Percentiles rank a stretch among this genome's conserved stretches.
phyloP scores from a whole-genome alignment of 495 filamentous ascomycete species.

The Polyplosphaeria fusca region DNA sequence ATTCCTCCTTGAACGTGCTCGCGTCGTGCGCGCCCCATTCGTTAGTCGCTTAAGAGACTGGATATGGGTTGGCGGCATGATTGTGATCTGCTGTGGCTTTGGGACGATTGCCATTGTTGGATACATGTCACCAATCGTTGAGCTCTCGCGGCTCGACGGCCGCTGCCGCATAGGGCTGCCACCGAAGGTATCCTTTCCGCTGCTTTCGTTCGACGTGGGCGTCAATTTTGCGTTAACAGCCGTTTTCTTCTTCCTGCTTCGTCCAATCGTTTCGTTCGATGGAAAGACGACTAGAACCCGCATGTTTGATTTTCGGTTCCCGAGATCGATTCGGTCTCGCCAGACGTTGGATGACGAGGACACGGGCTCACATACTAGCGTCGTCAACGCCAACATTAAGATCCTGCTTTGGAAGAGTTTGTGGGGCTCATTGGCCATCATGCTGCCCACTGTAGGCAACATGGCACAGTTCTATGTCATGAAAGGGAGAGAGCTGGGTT shows the following conservation, averaged over 20 bases:
- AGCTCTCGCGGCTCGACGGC: slow-evolving; percentile 29
- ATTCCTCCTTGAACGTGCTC: slow-evolving; percentile 40
- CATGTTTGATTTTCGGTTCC: too few relatives aligned
- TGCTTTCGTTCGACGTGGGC: slow-evolving; percentile 36
- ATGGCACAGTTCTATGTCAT: slow-evolving; percentile 16
- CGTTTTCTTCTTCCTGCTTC: slow-evolving; percentile 34
- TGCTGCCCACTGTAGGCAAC: slow-evolving; percentile 12
- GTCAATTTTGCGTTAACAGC: slow-evolving; percentile 37
- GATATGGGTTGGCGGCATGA: slow-evolving; percentile 32
- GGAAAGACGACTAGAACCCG: too few relatives aligned
- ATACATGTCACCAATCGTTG: slow-evolving; percentile 32
- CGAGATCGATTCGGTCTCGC: too few relatives aligned
- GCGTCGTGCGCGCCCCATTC: slow-evolving; percentile 29
- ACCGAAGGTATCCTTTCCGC: slow-evolving; percentile 30
- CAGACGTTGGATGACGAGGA: too few relatives aligned
- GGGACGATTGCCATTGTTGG: slow-evolving; percentile 34
- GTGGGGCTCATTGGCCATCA: not conserved
- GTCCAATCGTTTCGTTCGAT: too few relatives aligned
- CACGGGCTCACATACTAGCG: too few relatives aligned
- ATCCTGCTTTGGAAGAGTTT: slow-evolving; percentile 15
- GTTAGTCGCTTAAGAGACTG: slow-evolving; percentile 25
- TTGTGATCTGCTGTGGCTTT: slow-evolving; percentile 35
- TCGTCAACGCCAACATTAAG: not conserved
- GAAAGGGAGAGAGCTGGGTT: slow-evolving; percentile 8
- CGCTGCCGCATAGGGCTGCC: slow-evolving; percentile 41